A percentile compares a stretch with the other conserved stretches of the same genome.
These are phyloP conservation scores for Immersiporthe knoxdaviesiana DNA, from an alignment of 2,329 filamentous ascomycete genomes.

Conservation along the genomic window DNA sequence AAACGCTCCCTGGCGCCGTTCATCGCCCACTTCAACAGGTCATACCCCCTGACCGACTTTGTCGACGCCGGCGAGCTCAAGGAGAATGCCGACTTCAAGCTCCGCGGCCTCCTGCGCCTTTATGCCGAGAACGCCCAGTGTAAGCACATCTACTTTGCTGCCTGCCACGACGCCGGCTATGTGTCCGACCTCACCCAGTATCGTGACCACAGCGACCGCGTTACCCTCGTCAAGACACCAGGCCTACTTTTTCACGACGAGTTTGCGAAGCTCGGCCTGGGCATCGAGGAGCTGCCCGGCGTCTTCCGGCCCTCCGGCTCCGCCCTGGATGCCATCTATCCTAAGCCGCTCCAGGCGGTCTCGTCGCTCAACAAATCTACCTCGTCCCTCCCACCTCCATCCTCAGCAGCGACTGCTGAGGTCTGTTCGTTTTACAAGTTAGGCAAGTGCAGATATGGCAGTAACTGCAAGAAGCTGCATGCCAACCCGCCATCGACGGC, in stretches of 20 bases:
- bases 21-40: conserved; percentile 58
- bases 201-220: conserved; percentile 50
- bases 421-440: conserved; percentile 35
- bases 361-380: conserved; percentile 12
- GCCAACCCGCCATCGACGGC: conserved; percentile 13
- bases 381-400: neutral
- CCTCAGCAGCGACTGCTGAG: conserved; percentile 24
- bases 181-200: conserved; percentile 59
- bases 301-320: conserved; percentile 48
- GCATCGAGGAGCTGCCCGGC: conserved; percentile 53
- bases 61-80: conserved; percentile 65
- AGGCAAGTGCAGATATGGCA: conserved; percentile 39
- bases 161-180: conserved; percentile 64
- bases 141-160: conserved; percentile 66
- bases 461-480: conserved; percentile 37
- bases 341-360: conserved; percentile 15
- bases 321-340: conserved; percentile 23
- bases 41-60: conserved; percentile 62
- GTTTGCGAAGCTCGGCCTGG: conserved; percentile 55
- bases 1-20: conserved; percentile 60
- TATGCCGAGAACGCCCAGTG: conserved; percentile 63
- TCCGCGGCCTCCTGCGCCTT: conserved; percentile 53
- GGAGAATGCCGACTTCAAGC: conserved; percentile 63
- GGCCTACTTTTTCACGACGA: conserved; percentile 55
- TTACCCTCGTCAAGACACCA: conserved; percentile 56